Base-by-base conservation (phyloP, 2,329 filamentous ascomycete species). In the Ilyonectria mors-panacis region DNA sequence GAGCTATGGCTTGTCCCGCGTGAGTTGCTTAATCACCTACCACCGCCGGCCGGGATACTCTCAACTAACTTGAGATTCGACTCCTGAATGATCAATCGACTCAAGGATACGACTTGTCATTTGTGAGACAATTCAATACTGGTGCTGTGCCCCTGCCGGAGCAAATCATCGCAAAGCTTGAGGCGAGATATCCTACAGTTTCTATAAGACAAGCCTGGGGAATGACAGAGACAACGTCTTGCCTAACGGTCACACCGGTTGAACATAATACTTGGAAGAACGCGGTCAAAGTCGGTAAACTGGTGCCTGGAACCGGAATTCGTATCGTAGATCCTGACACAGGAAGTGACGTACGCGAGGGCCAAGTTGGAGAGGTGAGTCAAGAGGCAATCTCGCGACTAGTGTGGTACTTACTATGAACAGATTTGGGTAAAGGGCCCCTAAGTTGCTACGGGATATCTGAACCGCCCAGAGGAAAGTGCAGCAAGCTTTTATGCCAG, bases 141-240 rank as follows among this genome's bases (percentile, higher is more conserved):
- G 55, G 55, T 2, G 55, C 55, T 23, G 55, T 37, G 4, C 55
- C 55, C 2, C 55, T 58, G 4, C 17, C 55, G 5, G 42, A 47
- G 4, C 23, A 58, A 23, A 26, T 58, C 12, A 58, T 58, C 12
- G 55, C 4, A 28, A 13, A 47, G 28, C 55, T 58, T 9, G 55
- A 28, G 37, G 45, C 30, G 9, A n/a, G 28, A 33, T 58, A 45
- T 19, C 55, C 55, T 6, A 23, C 26, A 9, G 39, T 58, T 19
- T 17, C 37, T 47, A 47, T 58, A n/a, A 21, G 55, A 23, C 55
- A 58, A 19, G 55, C 26, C 12, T 58, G 55, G 55, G 55, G 55
- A 21, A 58, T 58, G 55, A 58, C 55, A 28, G 55, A 58, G 26
- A 58, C 42, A 12, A 58, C 55, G 13, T 58, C 55, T n/a, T 58